A percentile compares a stretch with the other conserved stretches of the same genome.
These are phyloP conservation scores for Pestalotiopsis sp. DNA, from an alignment of 2,329 filamentous ascomycete genomes.

Conservation along the genomic window DNA sequence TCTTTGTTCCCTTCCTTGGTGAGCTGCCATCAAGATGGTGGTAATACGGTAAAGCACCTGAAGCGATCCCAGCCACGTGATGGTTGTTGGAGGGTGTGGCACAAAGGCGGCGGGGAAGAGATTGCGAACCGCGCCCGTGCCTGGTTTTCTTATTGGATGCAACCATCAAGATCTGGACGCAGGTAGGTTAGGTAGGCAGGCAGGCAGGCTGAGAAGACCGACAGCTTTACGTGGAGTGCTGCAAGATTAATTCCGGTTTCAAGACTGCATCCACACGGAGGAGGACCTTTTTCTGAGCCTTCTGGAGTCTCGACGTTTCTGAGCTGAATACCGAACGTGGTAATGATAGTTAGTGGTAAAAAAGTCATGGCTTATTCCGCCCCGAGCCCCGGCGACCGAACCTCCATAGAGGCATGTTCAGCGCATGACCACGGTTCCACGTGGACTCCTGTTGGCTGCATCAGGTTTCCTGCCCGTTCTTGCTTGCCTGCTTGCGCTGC, in stretches of 20 bases:
- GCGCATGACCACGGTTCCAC: slow-evolving; percentile 8
- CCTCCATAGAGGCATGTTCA: neutral
- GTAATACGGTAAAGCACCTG: neutral
- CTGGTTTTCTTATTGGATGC: neutral
- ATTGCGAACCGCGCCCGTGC: neutral
- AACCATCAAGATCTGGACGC: neutral
- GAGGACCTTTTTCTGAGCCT: neutral
- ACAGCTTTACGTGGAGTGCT: neutral
- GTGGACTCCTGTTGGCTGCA: neutral
- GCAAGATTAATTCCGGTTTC: neutral
- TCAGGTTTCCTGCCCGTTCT: neutral
- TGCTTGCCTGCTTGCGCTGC: neutral
- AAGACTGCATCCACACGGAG: neutral
- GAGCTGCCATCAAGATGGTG: neutral
- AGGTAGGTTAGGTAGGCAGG: neutral
- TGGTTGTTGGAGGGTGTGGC: neutral
- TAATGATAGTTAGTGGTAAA: no score
- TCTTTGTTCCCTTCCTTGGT: no score
- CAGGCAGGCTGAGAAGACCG: neutral
- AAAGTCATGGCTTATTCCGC: neutral
- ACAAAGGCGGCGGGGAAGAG: neutral
- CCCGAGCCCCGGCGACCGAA: neutral
- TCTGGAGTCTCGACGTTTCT: no score
- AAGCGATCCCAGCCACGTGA: neutral
- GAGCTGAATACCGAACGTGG: no score